These are phyloP conservation scores for Ogataea sp. DNA, from an alignment of 805 yeast genomes.

Conservation along the genomic window DNA sequence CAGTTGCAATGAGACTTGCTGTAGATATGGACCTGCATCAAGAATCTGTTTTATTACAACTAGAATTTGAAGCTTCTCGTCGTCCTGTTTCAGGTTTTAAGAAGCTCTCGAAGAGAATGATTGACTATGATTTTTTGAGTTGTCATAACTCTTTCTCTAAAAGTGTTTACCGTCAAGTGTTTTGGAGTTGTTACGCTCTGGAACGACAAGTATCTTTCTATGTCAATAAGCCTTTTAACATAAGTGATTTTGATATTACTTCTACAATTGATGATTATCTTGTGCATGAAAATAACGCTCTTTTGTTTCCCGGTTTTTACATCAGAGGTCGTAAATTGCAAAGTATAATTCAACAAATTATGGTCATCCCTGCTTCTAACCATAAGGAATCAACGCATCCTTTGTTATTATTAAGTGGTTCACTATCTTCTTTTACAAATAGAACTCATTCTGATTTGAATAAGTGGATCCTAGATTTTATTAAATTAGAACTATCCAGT, in stretches of 20 bases:
- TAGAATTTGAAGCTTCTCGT: neutral
- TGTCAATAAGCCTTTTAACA: conserved; percentile 34
- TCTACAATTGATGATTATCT: conserved; percentile 2
- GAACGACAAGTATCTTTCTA: conserved; percentile 40
- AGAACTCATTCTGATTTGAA: neutral
- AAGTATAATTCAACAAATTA: conserved; percentile 12
- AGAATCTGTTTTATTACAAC: conserved; percentile 15
- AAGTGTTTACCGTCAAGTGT: conserved; percentile 11
- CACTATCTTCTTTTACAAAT: neutral
- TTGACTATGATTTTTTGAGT: neutral
- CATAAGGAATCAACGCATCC: neutral
- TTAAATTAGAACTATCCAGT: neutral
- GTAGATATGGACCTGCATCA: conserved; percentile 39
- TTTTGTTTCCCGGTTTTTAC: conserved; percentile 7
- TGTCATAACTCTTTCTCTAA: conserved; percentile 1
- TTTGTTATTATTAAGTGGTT: neutral
- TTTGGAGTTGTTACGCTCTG: conserved; percentile 38
- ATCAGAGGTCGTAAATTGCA: conserved; percentile 11
- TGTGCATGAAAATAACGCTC: neutral
- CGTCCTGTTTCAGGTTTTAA: neutral
- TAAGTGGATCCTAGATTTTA: neutral
- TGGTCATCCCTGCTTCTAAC: neutral
- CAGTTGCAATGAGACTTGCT: conserved; percentile 34
- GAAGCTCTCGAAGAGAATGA: neutral
- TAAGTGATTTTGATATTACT: conserved; percentile 26